phyloP scores from a whole-genome alignment of 139 green algal species.

The Chlorella sorokiniana region DNA sequence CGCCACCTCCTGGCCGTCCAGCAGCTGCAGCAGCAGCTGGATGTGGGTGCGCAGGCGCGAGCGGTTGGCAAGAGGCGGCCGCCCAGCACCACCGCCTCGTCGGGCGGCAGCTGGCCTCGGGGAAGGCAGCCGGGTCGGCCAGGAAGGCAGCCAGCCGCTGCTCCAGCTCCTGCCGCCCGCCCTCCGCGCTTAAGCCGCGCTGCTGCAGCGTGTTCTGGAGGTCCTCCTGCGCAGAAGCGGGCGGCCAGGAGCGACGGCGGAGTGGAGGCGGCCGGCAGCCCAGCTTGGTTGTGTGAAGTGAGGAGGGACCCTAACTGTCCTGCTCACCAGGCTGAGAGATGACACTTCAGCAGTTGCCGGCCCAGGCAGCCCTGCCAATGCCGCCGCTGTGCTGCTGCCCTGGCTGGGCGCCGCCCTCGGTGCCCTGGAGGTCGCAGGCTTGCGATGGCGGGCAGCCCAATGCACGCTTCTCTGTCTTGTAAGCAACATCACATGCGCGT shows the following conservation, averaged over 20 bases:
- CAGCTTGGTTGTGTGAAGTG: neutral
- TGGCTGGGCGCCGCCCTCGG: too few species aligned
- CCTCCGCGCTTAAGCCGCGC: neutral
- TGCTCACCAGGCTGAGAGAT: too few species aligned
- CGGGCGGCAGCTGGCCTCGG: neutral
- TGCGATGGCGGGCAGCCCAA: too few species aligned
- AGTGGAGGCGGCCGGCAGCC: neutral
- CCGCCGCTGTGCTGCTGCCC: too few species aligned
- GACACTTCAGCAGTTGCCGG: too few species aligned
- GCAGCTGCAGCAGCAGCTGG: constrained; percentile 13
- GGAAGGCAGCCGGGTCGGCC: neutral
- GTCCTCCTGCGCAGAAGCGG: neutral
- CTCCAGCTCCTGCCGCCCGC: neutral
- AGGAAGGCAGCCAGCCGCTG: constrained; percentile 1
- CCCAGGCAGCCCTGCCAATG: too few species aligned
- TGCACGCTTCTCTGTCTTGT: too few species aligned
- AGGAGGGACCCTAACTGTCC: too few species aligned
- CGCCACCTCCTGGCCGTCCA: neutral
- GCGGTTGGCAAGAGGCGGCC: neutral
- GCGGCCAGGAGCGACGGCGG: neutral
- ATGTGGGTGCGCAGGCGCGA: neutral
- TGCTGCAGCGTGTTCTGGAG: neutral
- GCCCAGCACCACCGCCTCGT: neutral
- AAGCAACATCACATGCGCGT: too few species aligned
- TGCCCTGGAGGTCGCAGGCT: too few species aligned